phyloP scores from a whole-genome alignment of 2,329 filamentous ascomycete species.

The Sporothrix pallida region DNA sequence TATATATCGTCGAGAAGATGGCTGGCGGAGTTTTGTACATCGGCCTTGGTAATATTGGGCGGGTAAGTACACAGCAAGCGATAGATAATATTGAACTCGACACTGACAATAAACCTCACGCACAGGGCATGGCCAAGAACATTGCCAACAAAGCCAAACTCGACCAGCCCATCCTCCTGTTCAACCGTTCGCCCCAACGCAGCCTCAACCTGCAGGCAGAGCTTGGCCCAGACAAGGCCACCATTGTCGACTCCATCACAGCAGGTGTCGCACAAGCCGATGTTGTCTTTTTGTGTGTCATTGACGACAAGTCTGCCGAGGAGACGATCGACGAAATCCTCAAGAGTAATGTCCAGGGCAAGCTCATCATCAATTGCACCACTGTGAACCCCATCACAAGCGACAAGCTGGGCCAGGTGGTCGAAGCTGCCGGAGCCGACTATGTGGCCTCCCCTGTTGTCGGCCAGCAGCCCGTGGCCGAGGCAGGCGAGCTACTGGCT shows the following conservation, averaged over 20 bases:
- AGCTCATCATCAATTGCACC: conserved; percentile 15
- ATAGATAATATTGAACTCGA: background rate
- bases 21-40: background rate
- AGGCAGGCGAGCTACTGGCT: background rate
- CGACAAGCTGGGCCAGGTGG: background rate
- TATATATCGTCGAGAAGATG: background rate
- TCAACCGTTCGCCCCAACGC: conserved; percentile 7
- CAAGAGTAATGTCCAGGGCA: conserved; percentile 4
- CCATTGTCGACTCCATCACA: conserved; percentile 1
- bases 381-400: background rate
- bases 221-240: background rate
- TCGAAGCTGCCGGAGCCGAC: conserved; percentile 5
- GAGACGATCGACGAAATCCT: background rate
- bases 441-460: conserved; percentile 10
- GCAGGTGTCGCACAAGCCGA: background rate
- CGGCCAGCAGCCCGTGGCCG: conserved; percentile 2
- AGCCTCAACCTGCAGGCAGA: conserved; percentile 15
- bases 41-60: background rate
- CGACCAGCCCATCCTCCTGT: conserved; percentile 7
- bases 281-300: conserved; percentile 18
- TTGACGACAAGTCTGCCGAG: conserved; percentile 3
- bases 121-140: conserved; percentile 10
- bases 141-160: conserved; percentile 13
- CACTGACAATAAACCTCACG: background rate
- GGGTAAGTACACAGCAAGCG: background rate